Base-by-base conservation (phyloP, 257 asterid genomes). In the Rhazya stricta region DNA sequence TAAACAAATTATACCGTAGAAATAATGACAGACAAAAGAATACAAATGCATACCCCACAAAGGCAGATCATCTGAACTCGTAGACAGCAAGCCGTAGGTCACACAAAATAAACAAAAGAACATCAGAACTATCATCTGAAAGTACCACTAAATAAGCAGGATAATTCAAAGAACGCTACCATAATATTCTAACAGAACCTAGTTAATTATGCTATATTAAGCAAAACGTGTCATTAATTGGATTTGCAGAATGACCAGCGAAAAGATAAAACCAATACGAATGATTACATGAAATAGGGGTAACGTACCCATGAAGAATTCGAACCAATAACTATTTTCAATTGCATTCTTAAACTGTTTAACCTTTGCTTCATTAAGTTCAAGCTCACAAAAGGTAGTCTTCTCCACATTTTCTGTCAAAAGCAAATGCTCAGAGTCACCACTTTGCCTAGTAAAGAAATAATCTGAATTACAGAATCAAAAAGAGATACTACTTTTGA, bases 1-100 rank as follows among this genome's bases (percentile, higher is more conserved):
- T 53, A 76, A 36, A 43, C 19, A 63, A 30, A 74, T 36, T 15
- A 48, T 41, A 23, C 32, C 0, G 25, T 36, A 36, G 41, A 72
- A 57, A 37, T 57, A 39, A 18, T 25, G 29, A 53, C 36, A 29
- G 32, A 8, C 30, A 13, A 15, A 32, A 48, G 45, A 9, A n/a
- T 32, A 54, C 25, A 48, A 79, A 72, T 58, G 82, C 93, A 81
- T 90, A 94, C 98, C 98, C 98, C 98, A 94, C 73, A 94, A 71
- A 7, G 98, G 98, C 84, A 94, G 86, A 82, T 94, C 98, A 88
- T 94, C 98, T 94, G 95, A 83, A 75, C 77, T 69, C 75, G 75
- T 70, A 77, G 45, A 78, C 80, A 71, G 78, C 68, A 81, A 73
- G 57, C 27, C 48, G 5, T 61, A 32, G 69, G 46, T 53, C 42